A percentile compares a stretch with the other conserved stretches of the same genome.
phyloP scores from a whole-genome alignment of 2,329 filamentous ascomycete species.

The Curvularia sp. region DNA sequence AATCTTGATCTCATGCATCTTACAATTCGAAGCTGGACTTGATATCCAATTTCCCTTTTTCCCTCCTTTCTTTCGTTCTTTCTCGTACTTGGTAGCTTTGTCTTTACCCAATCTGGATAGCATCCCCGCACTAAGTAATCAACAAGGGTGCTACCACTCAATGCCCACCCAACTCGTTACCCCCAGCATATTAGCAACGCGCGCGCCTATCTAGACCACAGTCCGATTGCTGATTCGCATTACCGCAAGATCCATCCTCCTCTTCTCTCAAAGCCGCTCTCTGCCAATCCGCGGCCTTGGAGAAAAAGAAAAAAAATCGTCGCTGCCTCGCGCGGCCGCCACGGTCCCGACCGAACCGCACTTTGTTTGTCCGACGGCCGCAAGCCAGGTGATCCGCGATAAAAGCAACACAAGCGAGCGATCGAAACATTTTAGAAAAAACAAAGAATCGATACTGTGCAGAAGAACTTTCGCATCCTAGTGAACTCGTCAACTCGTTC shows the following conservation, averaged over 20 bases:
- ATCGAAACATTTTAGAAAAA: not conserved
- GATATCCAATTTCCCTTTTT: not conserved
- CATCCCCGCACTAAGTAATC: conserved; percentile 8
- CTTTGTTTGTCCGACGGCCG: conserved; percentile 13
- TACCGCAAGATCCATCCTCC: no score
- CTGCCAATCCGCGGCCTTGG: conserved; percentile 13
- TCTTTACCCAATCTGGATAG: conserved; percentile 1
- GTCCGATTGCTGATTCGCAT: not conserved
- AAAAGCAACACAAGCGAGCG: not conserved
- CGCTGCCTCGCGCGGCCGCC: conserved; percentile 11
- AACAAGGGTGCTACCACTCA: not conserved
- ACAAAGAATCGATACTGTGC: not conserved
- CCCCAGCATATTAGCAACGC: conserved; percentile 17
- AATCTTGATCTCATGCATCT: not conserved
- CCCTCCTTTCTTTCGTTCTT: not conserved
- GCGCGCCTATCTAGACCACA: not conserved
- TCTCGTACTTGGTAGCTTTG: not conserved
- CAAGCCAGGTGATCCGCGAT: not conserved
- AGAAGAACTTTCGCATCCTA: not conserved
- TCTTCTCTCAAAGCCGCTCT: not conserved
- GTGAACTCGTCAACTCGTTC: not conserved
- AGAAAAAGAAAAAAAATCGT: not conserved
- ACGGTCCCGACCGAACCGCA: conserved; percentile 3
- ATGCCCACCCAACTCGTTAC: conserved; percentile 11
- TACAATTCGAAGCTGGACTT: not conserved